phyloP scores from a whole-genome alignment of 2,329 filamentous ascomycete genomes.

The Fusarium sp. region DNA sequence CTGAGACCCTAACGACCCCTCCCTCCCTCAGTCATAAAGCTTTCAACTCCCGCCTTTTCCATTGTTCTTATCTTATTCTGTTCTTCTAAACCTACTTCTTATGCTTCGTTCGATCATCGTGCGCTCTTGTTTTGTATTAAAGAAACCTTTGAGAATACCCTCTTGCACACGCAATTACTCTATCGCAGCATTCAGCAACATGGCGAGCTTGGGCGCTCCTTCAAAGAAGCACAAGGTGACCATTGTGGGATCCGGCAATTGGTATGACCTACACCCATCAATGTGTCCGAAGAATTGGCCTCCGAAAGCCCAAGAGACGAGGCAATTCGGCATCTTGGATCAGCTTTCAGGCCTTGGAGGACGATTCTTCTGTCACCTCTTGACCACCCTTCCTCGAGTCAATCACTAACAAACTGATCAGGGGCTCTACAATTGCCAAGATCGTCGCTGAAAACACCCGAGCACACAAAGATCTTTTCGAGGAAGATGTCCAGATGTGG shows the following conservation, averaged over 20 bases:
- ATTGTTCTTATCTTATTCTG: background rate
- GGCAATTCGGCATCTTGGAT: background rate
- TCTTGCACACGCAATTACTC: slow-evolving; percentile 31
- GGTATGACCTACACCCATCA: slow-evolving; percentile 63
- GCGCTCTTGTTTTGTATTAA: slow-evolving; percentile 26
- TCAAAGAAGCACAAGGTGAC: slow-evolving; percentile 90
- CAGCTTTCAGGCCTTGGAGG: background rate
- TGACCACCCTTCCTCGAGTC: background rate
- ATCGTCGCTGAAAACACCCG: slow-evolving; percentile 93
- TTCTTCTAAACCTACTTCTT: slow-evolving; percentile 2
- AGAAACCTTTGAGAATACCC: slow-evolving; percentile 26
- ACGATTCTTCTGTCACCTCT: background rate
- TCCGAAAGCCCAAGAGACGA: rapidly evolving
- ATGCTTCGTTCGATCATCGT: slow-evolving; percentile 42
- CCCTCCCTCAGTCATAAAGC: slow-evolving; percentile 40
- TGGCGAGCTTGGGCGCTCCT: slow-evolving; percentile 59
- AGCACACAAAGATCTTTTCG: slow-evolving; percentile 82
- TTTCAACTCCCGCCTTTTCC: slow-evolving; percentile 10
- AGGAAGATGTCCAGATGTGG: slow-evolving; percentile 96
- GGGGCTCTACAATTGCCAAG: slow-evolving; percentile 97
- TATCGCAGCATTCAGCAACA: slow-evolving; percentile 44
- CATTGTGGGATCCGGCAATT: slow-evolving; percentile 95
- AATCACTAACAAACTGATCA: slow-evolving; percentile 50
- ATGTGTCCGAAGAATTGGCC: background rate
- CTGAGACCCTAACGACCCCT: slow-evolving; percentile 24